Evolutionary conservation across 2,329 filamentous ascomycete species (phyloP), one percentile per base, ranked within the genome.

Genomic region (Curvularia spicifera): DNA sequence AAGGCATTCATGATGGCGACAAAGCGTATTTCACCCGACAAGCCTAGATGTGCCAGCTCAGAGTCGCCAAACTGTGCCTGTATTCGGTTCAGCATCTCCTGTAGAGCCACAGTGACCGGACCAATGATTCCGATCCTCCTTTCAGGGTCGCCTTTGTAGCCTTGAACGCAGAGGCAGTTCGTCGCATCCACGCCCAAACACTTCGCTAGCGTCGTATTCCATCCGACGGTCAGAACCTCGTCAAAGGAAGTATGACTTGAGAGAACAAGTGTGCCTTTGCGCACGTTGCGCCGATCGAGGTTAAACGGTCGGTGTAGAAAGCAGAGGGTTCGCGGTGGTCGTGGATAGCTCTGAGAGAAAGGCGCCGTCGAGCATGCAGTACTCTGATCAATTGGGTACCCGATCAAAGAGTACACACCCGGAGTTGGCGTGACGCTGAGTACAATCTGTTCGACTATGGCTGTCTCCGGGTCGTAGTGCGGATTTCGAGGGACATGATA

Each of bases 1-100:
- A 79, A 79, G 0, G 76, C 78, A 50, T 78, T 79, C 77, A 79
- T 79, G 33, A 78, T 76, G 3, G 77, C 77, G 5, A 76, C 49
- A 9, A 69, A 60, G 18, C 49, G 56, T 28, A 70, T 68, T 35
- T 73, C 69, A 7, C 68, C 67, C 3, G 63, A 67, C 4, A 43
- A 52, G 1, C 70, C 72, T 29, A 62, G 53, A 2, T 66, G 57
- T n/a, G 71, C 59, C 12, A 71, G 47, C 33, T 75, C 74, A 1
- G 63, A 64, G 18, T 57, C 57, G 4, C 70, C 71, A 62, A 73
- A 74, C 43, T 76, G 70, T 9, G 57, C 37, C 42, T 64, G 55
- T 42, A 76, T 69, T 9, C 49, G 56, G 7, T 52, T 43, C 1
- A 72, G 40, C 20, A 76, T 44, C 8, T 62, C 39, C 1, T 61